Evolutionary conservation across 2,329 filamentous ascomycete species (phyloP), one percentile per base, ranked within the genome.

Genomic region (Cladosporium phlei): DNA sequence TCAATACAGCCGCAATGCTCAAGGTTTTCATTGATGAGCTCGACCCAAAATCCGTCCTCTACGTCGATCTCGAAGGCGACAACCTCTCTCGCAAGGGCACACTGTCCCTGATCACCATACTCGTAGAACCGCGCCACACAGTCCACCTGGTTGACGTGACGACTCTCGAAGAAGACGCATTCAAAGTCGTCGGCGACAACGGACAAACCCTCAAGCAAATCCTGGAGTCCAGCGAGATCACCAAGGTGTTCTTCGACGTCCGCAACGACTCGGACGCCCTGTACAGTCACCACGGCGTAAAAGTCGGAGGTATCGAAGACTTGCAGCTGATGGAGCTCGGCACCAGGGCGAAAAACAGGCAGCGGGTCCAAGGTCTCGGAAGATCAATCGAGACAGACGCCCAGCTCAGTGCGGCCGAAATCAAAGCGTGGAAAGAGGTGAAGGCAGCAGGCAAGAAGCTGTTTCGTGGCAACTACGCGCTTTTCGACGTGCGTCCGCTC

Each of bases 211-310:
- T 66, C 1, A 69, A 70, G 50, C 34, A 38, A 0, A 67, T 80
- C 8, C 58, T 80, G 1, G 71, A 80, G 57, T 68, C 64, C 0
- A 5, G 50, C 0, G 7, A 37, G 0, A 70, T 47, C 12, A 59
- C 63, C 0, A 81, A 82, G 52, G 71, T 74, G 22, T 69, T 82
- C 49, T 82, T 80, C 54, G 78, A 83, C 49, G 66, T 82, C 12
- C 74, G 77, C 2, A 77, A 75, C 51, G 76, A 80, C 53, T 77
- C 78, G 0, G 74, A 81, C 52, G 77, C 78, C 0, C 59, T 83
- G 0, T 78, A 66, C 55, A 56, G 33, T 34, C 72, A 69, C 25
- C 79, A 63, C 51, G 30, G 55, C 0, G 65, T 82, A 50, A 19
- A 47, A 0, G 54, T 82, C 0, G 48, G 52, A 0, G 71, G 74